phyloP scores from a whole-genome alignment of 345 rosid species.

The Lepidium aucheri region DNA sequence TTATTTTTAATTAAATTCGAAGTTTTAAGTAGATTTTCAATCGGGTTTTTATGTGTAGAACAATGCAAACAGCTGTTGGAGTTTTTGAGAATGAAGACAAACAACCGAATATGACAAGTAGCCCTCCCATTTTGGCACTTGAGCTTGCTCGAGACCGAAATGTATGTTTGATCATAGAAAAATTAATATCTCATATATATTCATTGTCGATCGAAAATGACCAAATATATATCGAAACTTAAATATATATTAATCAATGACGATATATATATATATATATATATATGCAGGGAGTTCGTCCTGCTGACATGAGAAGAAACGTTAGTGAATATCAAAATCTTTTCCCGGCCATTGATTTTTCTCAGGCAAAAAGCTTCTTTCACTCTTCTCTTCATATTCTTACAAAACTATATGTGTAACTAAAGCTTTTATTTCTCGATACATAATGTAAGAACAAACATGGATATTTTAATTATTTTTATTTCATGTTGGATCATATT shows the following conservation, averaged over 20 bases:
- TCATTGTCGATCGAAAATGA: neutral
- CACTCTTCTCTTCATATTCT: neutral
- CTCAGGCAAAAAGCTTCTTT: constrained; percentile 36
- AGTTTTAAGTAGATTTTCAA: too few species aligned
- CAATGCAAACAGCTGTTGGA: constrained; percentile 74
- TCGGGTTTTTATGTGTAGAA: constrained; percentile 25
- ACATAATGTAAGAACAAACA: neutral
- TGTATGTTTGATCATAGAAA: constrained; percentile 26
- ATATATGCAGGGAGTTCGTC: constrained; percentile 54
- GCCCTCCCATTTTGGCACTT: constrained; percentile 54
- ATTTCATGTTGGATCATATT: neutral
- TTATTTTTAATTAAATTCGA: too few species aligned
- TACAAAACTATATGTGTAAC: neutral
- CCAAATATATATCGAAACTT: neutral
- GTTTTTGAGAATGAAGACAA: constrained; percentile 42
- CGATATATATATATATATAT: neutral
- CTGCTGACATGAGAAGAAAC: constrained; percentile 64
- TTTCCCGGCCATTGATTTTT: constrained; percentile 66
- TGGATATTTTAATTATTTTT: neutral
- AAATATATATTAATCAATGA: neutral
- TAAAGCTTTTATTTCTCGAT: too few species aligned
- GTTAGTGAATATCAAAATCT: constrained; percentile 40
- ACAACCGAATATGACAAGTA: constrained; percentile 7
- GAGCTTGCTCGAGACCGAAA: constrained; percentile 74
- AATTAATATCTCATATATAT: neutral